phyloP scores from a whole-genome alignment of 768 basidiomycete species.

The Trametopsis cervina region DNA sequence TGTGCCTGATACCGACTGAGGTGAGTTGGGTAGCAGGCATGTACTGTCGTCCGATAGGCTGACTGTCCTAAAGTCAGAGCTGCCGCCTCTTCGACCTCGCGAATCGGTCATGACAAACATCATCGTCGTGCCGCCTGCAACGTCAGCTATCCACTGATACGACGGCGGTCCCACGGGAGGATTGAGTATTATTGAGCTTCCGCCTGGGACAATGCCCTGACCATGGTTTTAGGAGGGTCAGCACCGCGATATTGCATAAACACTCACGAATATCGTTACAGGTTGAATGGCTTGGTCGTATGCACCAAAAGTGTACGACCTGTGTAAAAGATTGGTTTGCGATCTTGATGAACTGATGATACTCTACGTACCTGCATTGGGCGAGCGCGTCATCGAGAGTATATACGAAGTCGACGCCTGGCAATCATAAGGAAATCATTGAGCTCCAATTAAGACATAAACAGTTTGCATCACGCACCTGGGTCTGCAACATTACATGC shows the following conservation, averaged over 20 bases:
- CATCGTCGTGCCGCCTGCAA: conserved; percentile 16
- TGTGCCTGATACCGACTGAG: conserved; percentile 16
- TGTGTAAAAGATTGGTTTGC: conserved; percentile 1
- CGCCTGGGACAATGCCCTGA: conserved; percentile 23
- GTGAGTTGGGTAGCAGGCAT: conserved; percentile 19
- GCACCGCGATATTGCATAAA: neutral
- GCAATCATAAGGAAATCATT: neutral
- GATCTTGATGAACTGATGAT: neutral
- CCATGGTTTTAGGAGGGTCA: neutral
- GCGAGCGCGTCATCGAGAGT: conserved; percentile 43
- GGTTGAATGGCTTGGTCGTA: conserved; percentile 22
- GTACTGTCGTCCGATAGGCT: conserved; percentile 16
- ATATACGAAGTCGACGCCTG: conserved; percentile 40
- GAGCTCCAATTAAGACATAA: too few relatives aligned
- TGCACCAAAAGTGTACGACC: conserved; percentile 15
- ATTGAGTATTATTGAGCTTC: conserved; percentile 16
- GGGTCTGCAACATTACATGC: conserved; percentile 46
- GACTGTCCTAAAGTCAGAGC: conserved; percentile 15
- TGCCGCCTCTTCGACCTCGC: conserved; percentile 21
- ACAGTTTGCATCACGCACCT: conserved; percentile 20
- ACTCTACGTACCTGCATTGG: conserved; percentile 49
- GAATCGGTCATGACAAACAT: conserved; percentile 21
- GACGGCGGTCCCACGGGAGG: conserved; percentile 17
- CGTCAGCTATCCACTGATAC: conserved; percentile 21
- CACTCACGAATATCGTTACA: conserved; percentile 19